Evolutionary conservation across 768 basidiomycete species (phyloP).

Genomic region (Plicaturopsis crispa): DNA sequence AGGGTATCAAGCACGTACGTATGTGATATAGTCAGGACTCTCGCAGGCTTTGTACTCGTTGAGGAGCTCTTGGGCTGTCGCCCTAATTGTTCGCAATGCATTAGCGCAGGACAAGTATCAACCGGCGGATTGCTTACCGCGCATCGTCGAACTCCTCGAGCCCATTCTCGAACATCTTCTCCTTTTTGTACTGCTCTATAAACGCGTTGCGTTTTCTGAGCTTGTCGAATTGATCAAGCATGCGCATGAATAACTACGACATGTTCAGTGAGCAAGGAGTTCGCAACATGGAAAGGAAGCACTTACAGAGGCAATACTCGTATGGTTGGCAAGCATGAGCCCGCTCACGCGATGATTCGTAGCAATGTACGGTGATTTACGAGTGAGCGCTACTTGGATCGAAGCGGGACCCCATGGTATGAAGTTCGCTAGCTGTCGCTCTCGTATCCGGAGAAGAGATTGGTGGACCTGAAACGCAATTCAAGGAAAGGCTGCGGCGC

Average conservation of each 20-base stretch:
- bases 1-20: constrained; percentile 56
- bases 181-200: constrained; percentile 95
- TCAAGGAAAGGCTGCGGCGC: constrained; percentile 2
- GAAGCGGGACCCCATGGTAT: constrained; percentile 99
- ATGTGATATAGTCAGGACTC: constrained; percentile 88
- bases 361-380: constrained; percentile 81
- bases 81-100: constrained; percentile 34
- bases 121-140: constrained; percentile 40
- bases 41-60: constrained; percentile 97
- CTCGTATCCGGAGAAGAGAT: constrained; percentile 92
- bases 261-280: constrained; percentile 3
- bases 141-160: constrained; percentile 97
- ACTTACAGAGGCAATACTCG: constrained; percentile 91
- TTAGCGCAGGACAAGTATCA: background rate
- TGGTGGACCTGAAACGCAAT: constrained; percentile 72
- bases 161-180: constrained; percentile 89
- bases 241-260: constrained; percentile 83
- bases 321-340: constrained; percentile 98
- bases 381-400: constrained; percentile 93
- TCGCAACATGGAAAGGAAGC: background rate
- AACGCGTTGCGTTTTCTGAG: constrained; percentile 87
- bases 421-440: constrained; percentile 93
- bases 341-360: constrained; percentile 94
- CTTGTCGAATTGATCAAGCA: constrained; percentile 91
- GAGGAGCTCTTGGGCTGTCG: constrained; percentile 78